Conservation (phyloP, 805 yeast species). For the Barnettozyma populi region DNA sequence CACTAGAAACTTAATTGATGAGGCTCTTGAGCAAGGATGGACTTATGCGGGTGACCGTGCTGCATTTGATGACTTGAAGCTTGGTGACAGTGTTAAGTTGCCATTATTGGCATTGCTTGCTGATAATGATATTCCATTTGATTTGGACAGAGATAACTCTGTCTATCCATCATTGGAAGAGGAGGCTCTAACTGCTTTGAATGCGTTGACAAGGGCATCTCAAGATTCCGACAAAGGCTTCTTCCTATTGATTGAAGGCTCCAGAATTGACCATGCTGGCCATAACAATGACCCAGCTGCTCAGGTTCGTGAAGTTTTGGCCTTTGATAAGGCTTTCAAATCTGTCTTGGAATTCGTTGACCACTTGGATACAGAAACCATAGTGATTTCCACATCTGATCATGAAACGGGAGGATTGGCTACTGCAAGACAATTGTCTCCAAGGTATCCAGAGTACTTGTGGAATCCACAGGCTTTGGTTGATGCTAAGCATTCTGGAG, state of each 20-base stretch:
- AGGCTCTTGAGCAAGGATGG: slow-evolving; percentile 61
- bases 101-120: slow-evolving; percentile 79
- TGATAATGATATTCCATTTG: slow-evolving; percentile 76
- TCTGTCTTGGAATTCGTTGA: slow-evolving; percentile 71
- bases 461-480: slow-evolving; percentile 81
- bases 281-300: slow-evolving; percentile 94
- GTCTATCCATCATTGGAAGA: slow-evolving; percentile 76
- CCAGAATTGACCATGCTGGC: slow-evolving; percentile 93
- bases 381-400: slow-evolving; percentile 79
- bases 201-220: slow-evolving; percentile 61
- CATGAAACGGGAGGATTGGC: slow-evolving; percentile 96
- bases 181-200: slow-evolving; percentile 68
- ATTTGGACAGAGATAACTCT: slow-evolving; percentile 60
- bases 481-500: slow-evolving; percentile 74
- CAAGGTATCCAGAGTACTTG: slow-evolving; percentile 72
- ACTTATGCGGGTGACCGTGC: slow-evolving; percentile 52
- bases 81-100: slow-evolving; percentile 59
- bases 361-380: slow-evolving; percentile 64
- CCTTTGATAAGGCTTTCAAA: slow-evolving; percentile 75
- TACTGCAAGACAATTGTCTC: slow-evolving; percentile 71
- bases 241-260: slow-evolving; percentile 83
- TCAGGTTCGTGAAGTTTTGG: slow-evolving; percentile 85
- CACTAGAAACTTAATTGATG: slow-evolving; percentile 57
- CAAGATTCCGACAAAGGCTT: slow-evolving; percentile 75
- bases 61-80: slow-evolving; percentile 50